phyloP scores from a whole-genome alignment of 495 filamentous ascomycete genomes.

The Acidiella bohemica region DNA sequence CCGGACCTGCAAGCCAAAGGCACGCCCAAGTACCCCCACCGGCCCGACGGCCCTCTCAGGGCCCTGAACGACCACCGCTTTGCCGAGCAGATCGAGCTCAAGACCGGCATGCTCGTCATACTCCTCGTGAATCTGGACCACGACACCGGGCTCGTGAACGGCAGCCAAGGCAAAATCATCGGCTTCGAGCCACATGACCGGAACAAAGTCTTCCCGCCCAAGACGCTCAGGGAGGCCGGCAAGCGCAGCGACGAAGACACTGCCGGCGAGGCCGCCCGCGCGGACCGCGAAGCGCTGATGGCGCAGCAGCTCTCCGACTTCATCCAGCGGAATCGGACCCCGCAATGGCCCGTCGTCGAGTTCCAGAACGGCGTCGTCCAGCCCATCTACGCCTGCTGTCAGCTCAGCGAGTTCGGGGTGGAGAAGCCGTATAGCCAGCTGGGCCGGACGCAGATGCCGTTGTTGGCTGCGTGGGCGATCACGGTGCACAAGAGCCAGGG shows the following conservation, averaged over 20 bases:
- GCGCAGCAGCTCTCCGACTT: background rate
- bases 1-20: background rate
- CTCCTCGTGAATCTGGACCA: background rate
- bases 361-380: slow-evolving; percentile 22
- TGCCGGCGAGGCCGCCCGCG: background rate
- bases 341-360: slow-evolving; percentile 24
- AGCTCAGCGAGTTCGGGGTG: slow-evolving; percentile 35
- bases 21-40: background rate
- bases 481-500: slow-evolving; percentile 37
- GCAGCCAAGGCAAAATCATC: background rate
- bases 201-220: background rate
- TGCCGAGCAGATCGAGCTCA: background rate
- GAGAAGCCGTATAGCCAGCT: slow-evolving; percentile 18
- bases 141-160: background rate
- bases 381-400: slow-evolving; percentile 37
- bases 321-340: background rate
- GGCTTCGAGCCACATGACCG: background rate
- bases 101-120: background rate
- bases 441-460: slow-evolving; percentile 32
- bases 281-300: slow-evolving; percentile 6
- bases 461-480: slow-evolving; percentile 33
- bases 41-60: background rate
- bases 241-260: background rate
- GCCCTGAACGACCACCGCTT: background rate
- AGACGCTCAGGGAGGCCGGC: background rate